Evolutionary conservation across 1,284 basidiomycete genomes (phyloP), one percentile per base, ranked within the genome.

Genomic region (Cryptococcus hybrid): DNA sequence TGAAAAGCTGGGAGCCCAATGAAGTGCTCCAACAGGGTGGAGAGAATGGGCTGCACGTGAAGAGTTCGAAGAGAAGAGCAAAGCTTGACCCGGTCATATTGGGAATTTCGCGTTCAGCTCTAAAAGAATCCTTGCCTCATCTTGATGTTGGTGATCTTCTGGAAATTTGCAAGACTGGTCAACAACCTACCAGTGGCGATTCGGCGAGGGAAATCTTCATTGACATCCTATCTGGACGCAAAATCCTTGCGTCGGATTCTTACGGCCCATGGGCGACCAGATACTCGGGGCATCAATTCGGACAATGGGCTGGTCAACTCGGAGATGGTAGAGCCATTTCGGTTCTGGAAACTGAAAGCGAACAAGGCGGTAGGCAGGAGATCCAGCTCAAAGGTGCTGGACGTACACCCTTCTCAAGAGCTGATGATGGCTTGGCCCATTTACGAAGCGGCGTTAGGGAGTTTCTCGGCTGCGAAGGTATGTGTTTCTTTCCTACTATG

Each of bases 361-460:
- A 79, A 4, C 75, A 84, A 1, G 81, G 83, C 18, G 78, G 83
- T 2, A 80, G 82, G 0, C 87, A 86, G 63, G 93, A 98, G 72
- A 81, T 99, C 3, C 95, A 98, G 75, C 84, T 98, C 64, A 99
- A 98, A 73, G 95, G 95, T 0, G 86, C 88, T 0, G 95, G 95
- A 0, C 83, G 95, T 7, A 99, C 95, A 1, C 94, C 95, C 0
- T 98, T 95, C 78, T 91, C 92, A 1, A 84, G 95, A 47, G 81
- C 80, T 46, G 95, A 93, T 1, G 95, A 99, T 75, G 95, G 95
- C 0, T 82, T 98, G 7, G 95, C 95, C 1, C 93, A 96, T 1
- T 79, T 94, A 13, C 86, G 92, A 34, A 93, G 91, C 44, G 93
- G 92, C 5, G 87, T 98, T 43, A 86, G 95, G 53, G 95, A 99